phyloP scores from a whole-genome alignment of 176 grass and related monocot genomes.

The Oryza officinalis region DNA sequence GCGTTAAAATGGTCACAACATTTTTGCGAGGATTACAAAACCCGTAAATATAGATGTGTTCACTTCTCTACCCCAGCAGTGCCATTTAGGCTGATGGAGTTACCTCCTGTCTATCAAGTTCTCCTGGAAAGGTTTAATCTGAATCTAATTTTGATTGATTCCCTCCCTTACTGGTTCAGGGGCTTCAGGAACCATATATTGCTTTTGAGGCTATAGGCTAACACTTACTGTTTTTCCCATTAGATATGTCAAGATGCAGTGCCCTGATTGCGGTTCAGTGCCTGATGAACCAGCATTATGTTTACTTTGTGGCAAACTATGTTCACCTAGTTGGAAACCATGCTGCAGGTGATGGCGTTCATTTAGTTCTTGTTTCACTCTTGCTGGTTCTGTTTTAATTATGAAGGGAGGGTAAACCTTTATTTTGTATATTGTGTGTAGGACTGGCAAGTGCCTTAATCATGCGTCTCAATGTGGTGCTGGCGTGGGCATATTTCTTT shows the following conservation, averaged over 20 bases:
- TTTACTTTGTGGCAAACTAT: conserved; percentile 88
- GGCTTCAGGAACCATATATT: background rate
- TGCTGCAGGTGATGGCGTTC: conserved; percentile 74
- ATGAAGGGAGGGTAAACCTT: conserved; percentile 16
- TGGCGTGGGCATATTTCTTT: conserved; percentile 91
- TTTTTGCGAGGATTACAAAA: conserved; percentile 72
- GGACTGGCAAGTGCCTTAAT: conserved; percentile 79
- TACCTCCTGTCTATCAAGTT: conserved; percentile 90
- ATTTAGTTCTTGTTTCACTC: conserved; percentile 13
- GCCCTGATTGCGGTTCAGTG: conserved; percentile 70
- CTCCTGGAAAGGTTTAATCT: conserved; percentile 52
- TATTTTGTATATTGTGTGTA: conserved; percentile 40
- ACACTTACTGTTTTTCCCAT: background rate
- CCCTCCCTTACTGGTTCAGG: background rate
- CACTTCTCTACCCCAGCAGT: conserved; percentile 70
- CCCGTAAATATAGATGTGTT: conserved; percentile 48
- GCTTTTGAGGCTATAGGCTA: background rate
- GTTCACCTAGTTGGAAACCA: conserved; percentile 84
- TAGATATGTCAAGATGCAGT: conserved; percentile 91
- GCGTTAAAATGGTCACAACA: conserved; percentile 86
- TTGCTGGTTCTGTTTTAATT: conserved; percentile 16
- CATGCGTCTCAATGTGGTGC: conserved; percentile 85
- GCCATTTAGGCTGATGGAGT: conserved; percentile 89
- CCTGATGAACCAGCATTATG: conserved; percentile 94
- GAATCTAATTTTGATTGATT: background rate